Evolutionary conservation across 805 yeast species (phyloP), one percentile per base, ranked within the genome.

Genomic region (Sugiyamaella qingdaonensis): DNA sequence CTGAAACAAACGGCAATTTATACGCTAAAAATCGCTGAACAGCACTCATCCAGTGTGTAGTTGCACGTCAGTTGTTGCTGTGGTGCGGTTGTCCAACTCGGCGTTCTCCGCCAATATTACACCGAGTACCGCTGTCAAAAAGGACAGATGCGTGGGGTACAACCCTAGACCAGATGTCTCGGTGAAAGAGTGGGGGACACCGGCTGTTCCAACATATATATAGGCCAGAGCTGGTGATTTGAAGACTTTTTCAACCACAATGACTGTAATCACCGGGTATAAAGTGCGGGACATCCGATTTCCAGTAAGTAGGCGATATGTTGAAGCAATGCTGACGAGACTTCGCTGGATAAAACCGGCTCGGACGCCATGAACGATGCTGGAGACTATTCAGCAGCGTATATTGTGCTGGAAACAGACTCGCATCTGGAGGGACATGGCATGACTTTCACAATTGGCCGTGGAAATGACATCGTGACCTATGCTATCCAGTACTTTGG

Each of bases 361-460:
- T 69, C 74, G n/a, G 77, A 73, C 58, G 77, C 77, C 49, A 69
- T 73, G 67, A 72, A 73, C 57, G 61, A 50, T 27, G 69, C 67
- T 34, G 75, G 75, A 5, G 74, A 73, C 61, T 72, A 72, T 53
- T 71, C 76, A 10, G 72, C 73, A 39, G 74, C 73, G n/a, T 72
- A 68, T 47, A 58, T 69, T 14, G 64, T 65, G 33, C 60, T 72
- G 21, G 52, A 64, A 43, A 72, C 75, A 35, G 67, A 66, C 47
- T 52, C 61, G 2, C 62, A 58, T 4, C 54, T 69, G 11, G 58
- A 59, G 18, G 77, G 77, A 35, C 68, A 68, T 50, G 77, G 77
- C 13, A 72, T 73, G 73, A 71, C 77, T 3, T 73, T 73, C 64
- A 71, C 73, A 43, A 71, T 66, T 53, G 75, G 75, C 35, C 63